Base-by-base conservation (phyloP, 192 early-diverging fungal species). In the Funneliformis geosporum region DNA sequence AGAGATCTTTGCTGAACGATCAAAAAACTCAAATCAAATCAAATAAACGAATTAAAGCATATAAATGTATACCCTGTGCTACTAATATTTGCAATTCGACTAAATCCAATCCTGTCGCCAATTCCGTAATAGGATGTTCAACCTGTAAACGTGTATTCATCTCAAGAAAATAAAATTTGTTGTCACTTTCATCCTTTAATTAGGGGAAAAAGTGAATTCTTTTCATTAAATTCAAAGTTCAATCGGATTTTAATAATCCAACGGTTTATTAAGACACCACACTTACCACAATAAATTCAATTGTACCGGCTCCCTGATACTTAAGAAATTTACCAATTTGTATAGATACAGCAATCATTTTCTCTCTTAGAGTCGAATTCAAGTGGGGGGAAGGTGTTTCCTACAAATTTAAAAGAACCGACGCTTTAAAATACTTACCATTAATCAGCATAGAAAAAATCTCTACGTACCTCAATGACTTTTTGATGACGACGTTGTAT, bases 71-170 rank as follows among this genome's bases (percentile, higher is more conserved):
- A 68, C 66, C 66, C 18, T 68, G 66, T 21, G 96, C 96, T 66
- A 94, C 90, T 67, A 93, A 91, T 76, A 98, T 95, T 95, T 97
- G 97, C 75, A 94, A 92, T 84, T 98, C 95, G 50, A 98, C 96
- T 10, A 98, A 86, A 83, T 98, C 97, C 28, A 97, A 77, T 7
- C 94, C 94, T 0, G 96, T 96, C 40, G 91, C 88, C 39, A 88
- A 89, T 81, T 94, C 93, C 4, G 93, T 94, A 73, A 94, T 91
- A 27, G 93, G 92, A 83, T 93, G 93, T 80, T 94, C 92, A 60
- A 94, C 93, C 78, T 94, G 93, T 59, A 94, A 82, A 50, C 92
- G 90, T 10, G 93, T 93, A 82, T 94, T 94, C 91, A 94, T 93
- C 79, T 94, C 93, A 82, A 94, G 86, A 77, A 94, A 93, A 85